These are phyloP conservation scores for Malus hybrid DNA, from an alignment of 331 rosid genomes.

Conservation along the genomic window DNA sequence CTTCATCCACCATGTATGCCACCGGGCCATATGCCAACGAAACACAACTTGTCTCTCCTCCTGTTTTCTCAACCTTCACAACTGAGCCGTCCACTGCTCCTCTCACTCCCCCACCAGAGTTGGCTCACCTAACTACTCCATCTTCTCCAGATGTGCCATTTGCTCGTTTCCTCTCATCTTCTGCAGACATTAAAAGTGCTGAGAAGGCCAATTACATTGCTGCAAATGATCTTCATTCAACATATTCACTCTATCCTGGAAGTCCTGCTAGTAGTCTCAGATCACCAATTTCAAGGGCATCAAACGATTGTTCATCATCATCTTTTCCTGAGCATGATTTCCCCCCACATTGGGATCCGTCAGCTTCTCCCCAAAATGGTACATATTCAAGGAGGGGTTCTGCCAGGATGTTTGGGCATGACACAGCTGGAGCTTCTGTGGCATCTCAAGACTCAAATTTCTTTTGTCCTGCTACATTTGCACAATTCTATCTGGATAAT, in stretches of 20 bases:
- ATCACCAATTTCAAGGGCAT: constrained; percentile 78
- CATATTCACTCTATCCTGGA: constrained; percentile 90
- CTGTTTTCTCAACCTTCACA: constrained; percentile 93
- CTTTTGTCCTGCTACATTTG: constrained; percentile 99
- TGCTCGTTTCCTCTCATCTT: constrained; percentile 89
- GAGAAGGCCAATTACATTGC: constrained; percentile 58
- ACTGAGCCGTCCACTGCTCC: constrained; percentile 99
- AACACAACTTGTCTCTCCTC: constrained; percentile 92
- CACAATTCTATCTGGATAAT: constrained; percentile 91
- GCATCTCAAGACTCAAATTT: constrained; percentile 87
- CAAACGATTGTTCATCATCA: constrained; percentile 72
- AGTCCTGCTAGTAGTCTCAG: constrained; percentile 80
- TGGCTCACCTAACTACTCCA: constrained; percentile 97
- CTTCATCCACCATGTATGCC: constrained; percentile 82
- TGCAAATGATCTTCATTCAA: constrained; percentile 82
- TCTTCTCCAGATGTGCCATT: constrained; percentile 98
- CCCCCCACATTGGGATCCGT: constrained; percentile 68
- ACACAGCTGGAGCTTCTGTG: constrained; percentile 48
- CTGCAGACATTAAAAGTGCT: constrained; percentile 53
- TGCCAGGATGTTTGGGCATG: constrained; percentile 65
- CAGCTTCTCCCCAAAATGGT: constrained; percentile 67
- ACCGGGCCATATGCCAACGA: constrained; percentile 99
- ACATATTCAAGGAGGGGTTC: constrained; percentile 60
- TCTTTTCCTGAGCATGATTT: constrained; percentile 76
- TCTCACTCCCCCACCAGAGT: constrained; percentile 96